Percentiles rank a stretch among this genome's conserved stretches.
Conservation (phyloP, 495 filamentous ascomycete genomes). For the Hyaloscypha hepaticicola region DNA sequence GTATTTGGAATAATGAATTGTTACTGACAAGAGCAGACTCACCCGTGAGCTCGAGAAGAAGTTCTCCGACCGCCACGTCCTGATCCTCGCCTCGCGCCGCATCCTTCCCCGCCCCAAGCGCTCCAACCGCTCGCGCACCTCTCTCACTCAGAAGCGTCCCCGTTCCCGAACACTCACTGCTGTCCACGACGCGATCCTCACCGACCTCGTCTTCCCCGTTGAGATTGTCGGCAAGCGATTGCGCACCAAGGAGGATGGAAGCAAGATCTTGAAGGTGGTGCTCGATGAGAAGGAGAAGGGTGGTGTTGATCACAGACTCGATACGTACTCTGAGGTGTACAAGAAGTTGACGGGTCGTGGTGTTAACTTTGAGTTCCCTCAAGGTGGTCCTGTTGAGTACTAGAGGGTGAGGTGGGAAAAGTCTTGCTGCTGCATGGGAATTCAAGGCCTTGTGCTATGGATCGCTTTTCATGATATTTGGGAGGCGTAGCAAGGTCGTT, state of each 20-base stretch:
- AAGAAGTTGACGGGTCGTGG: slow-evolving; percentile 88
- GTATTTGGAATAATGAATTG: background rate
- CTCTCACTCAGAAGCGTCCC: slow-evolving; percentile 95
- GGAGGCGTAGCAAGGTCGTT: slow-evolving; percentile 28
- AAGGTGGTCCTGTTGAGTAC: slow-evolving; percentile 73
- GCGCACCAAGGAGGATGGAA: slow-evolving; percentile 94
- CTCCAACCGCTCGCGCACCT: slow-evolving; percentile 88
- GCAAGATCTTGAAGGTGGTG: slow-evolving; percentile 96
- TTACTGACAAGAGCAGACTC: slow-evolving; percentile 55
- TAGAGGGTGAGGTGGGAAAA: slow-evolving; percentile 56
- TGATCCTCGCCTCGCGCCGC: slow-evolving; percentile 97
- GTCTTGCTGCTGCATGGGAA: slow-evolving; percentile 9
- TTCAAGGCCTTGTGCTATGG: slow-evolving; percentile 11
- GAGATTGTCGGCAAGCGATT: slow-evolving; percentile 99
- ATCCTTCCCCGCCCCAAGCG: slow-evolving; percentile 98
- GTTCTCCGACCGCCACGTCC: slow-evolving; percentile 99
- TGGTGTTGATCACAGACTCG: slow-evolving; percentile 95
- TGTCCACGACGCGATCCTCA: slow-evolving; percentile 95
- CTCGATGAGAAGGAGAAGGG: slow-evolving; percentile 99
- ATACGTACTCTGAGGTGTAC: slow-evolving; percentile 99
- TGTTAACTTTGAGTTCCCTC: slow-evolving; percentile 97
- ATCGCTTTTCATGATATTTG: slow-evolving; percentile 16
- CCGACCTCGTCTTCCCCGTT: slow-evolving; percentile 96
- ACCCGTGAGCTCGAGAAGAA: slow-evolving; percentile 99
- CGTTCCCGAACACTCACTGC: slow-evolving; percentile 95